phyloP scores from a whole-genome alignment of 352 stramenopile genomes.

The Phytophthora sp. region DNA sequence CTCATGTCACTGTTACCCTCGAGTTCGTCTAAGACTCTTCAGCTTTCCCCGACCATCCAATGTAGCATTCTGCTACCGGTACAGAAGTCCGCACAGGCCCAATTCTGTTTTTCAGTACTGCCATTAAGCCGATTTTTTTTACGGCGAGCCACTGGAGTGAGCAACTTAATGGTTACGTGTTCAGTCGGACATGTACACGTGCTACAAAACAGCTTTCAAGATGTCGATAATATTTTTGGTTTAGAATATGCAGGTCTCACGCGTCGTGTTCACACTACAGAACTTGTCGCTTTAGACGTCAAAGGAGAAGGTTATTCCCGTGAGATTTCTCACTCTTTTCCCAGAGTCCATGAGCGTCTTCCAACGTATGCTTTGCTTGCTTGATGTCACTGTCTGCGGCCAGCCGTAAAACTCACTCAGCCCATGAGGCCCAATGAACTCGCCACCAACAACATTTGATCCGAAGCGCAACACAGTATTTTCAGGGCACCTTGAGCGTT shows the following conservation, averaged over 20 bases:
- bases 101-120: slow-evolving; percentile 56
- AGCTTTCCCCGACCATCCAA: too few relatives aligned
- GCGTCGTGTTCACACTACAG: background rate
- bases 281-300: slow-evolving; percentile 12
- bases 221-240: background rate
- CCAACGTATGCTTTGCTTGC: slow-evolving; percentile 48
- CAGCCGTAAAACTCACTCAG: slow-evolving; percentile 69
- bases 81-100: slow-evolving; percentile 44
- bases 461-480: slow-evolving; percentile 59
- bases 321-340: slow-evolving; percentile 40
- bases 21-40: too few relatives aligned
- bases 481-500: slow-evolving; percentile 64
- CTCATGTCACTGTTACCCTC: too few relatives aligned
- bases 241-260: slow-evolving; percentile 1
- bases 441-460: slow-evolving; percentile 47
- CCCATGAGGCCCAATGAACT: slow-evolving; percentile 67
- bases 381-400: slow-evolving; percentile 53
- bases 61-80: too few relatives aligned
- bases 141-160: slow-evolving; percentile 48
- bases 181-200: background rate
- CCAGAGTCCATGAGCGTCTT: slow-evolving; percentile 38
- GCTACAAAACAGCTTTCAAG: background rate
- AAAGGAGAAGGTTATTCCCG: slow-evolving; percentile 36
- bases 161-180: background rate
- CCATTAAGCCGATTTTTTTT: slow-evolving; percentile 74